Base-by-base conservation (phyloP, 2,329 filamentous ascomycete genomes). In the Penicillium sp. region DNA sequence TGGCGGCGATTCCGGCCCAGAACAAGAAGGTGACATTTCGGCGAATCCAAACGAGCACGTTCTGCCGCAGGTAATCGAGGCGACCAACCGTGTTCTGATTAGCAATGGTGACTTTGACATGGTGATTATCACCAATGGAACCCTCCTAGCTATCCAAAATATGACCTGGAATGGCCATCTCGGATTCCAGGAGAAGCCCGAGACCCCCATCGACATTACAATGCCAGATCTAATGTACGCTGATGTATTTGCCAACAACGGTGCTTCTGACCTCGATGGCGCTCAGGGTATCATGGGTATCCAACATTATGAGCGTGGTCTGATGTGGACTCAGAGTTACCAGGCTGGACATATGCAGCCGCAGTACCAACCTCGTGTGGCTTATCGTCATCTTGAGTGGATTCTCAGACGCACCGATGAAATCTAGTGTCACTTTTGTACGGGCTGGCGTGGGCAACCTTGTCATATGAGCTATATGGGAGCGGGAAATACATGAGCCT, bases 101-200 rank as follows among this genome's bases (percentile, higher is more conserved):
- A 85, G 79, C 7, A 88, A 93, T 65, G 90, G 89, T 18, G 76
- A 82, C 44, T 81, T 88, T n/a, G 90, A 92, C 73, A 88, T 82
- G 69, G 80, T 89, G 56, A 79, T 91, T 18, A 76, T 87, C 19
- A 80, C 81, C 63, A 88, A 89, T 68, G 89, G 89, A 9, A 89
- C 88, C 0, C 77, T 93, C 1, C 75, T 92, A 7, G 79, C 82
- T 2, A 86, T 93, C 59, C 89, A 94, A 67, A 92, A 92, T 76
- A 90, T 93, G 85, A 92, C 88, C 0, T 93, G 86, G 85, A 84
- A 84, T 53, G 89, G 88, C 11, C 70, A 80, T 50, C 82, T 88
- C 42, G 90, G 90, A 0, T 93, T 94, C 78, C 83, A 86, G 65
- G 67, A 71, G 0, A 72, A 74, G 3, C 89, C 89, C 83, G 89